A percentile compares a stretch with the other conserved stretches of the same genome.
These are phyloP conservation scores for Halophytophthora polymorphica DNA, from an alignment of 352 stramenopile species.

Conservation along the genomic window DNA sequence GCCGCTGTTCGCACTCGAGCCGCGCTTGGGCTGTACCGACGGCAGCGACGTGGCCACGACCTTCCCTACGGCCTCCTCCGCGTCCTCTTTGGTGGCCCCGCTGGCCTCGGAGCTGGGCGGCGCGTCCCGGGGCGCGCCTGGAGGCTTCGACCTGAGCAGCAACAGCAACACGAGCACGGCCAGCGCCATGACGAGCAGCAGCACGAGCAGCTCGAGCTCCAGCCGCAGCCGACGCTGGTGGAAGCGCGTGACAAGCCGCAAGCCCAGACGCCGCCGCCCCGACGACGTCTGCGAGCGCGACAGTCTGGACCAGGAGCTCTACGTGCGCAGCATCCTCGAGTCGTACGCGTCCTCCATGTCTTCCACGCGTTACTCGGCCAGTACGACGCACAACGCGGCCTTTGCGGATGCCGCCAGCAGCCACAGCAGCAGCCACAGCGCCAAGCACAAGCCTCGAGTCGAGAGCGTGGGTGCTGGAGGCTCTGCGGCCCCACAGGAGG, in stretches of 20 bases:
- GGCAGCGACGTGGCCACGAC: too few species aligned
- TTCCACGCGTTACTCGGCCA: slow-evolving; percentile 53
- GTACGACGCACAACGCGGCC: slow-evolving; percentile 21
- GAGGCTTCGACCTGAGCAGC: slow-evolving; percentile 10
- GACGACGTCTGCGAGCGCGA: slow-evolving; percentile 11
- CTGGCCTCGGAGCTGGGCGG: too few species aligned
- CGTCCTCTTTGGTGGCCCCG: too few species aligned
- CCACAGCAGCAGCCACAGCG: slow-evolving; percentile 18
- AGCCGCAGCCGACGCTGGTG: slow-evolving; percentile 30
- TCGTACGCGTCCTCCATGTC: slow-evolving; percentile 73
- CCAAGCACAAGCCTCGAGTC: slow-evolving; percentile 1
- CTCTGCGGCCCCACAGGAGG: slow-evolving; percentile 4
- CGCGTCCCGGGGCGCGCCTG: too few species aligned
- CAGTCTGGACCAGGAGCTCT: slow-evolving; percentile 59
- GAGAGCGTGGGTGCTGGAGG: slow-evolving; percentile 3
- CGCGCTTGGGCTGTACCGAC: too few species aligned
- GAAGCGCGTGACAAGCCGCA: slow-evolving; percentile 32
- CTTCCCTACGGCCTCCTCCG: too few species aligned
- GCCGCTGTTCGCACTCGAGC: too few species aligned
- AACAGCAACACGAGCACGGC: slow-evolving; percentile 20
- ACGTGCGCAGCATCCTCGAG: slow-evolving; percentile 71
- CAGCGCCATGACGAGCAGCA: slow-evolving; percentile 23
- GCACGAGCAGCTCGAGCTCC: slow-evolving; percentile 6
- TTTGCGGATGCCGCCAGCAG: slow-evolving; percentile 11
- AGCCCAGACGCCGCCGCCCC: slow-evolving; percentile 16